These are phyloP conservation scores for Cordyceps cicadae DNA, from an alignment of 2,329 filamentous ascomycete species.

Conservation along the genomic window DNA sequence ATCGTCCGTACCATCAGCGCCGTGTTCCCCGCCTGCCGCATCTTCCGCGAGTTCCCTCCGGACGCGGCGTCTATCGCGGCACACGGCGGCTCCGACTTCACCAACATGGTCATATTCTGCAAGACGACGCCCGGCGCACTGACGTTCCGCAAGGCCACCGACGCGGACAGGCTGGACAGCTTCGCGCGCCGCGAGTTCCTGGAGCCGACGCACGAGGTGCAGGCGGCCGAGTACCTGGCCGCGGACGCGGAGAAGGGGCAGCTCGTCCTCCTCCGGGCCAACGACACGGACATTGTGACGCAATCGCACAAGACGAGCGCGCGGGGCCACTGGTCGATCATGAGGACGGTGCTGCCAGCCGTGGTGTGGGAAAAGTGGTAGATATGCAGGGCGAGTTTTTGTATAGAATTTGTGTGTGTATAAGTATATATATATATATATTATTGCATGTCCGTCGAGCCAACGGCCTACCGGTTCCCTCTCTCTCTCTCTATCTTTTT, in stretches of 20 bases:
- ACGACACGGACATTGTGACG: slow-evolving; percentile 58
- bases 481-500: too few relatives aligned
- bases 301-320: slow-evolving; percentile 70
- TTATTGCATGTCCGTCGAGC: not conserved
- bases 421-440: not conserved
- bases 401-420: not conserved
- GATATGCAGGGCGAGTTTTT: not conserved
- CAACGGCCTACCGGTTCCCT: not conserved
- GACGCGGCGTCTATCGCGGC: slow-evolving; percentile 28
- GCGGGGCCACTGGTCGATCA: slow-evolving; percentile 81
- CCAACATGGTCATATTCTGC: slow-evolving; percentile 96
- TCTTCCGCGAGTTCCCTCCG: slow-evolving; percentile 70
- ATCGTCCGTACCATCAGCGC: slow-evolving; percentile 73
- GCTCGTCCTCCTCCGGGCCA: slow-evolving; percentile 49
- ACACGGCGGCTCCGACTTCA: slow-evolving; percentile 54
- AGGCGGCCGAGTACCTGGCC: slow-evolving; percentile 39
- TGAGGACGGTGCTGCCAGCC: slow-evolving; percentile 73
- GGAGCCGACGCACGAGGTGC: slow-evolving; percentile 63
- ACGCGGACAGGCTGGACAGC: slow-evolving; percentile 64
- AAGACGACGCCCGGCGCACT: slow-evolving; percentile 50
- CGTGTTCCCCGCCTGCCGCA: slow-evolving; percentile 82
- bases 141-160: slow-evolving; percentile 56
- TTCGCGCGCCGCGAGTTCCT: slow-evolving; percentile 62
- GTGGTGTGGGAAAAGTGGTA: slow-evolving; percentile 85
- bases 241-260: slow-evolving; percentile 25